These are phyloP conservation scores for Mortierella sp. DNA, from an alignment of 371 early-diverging fungal genomes.

Conservation along the genomic window DNA sequence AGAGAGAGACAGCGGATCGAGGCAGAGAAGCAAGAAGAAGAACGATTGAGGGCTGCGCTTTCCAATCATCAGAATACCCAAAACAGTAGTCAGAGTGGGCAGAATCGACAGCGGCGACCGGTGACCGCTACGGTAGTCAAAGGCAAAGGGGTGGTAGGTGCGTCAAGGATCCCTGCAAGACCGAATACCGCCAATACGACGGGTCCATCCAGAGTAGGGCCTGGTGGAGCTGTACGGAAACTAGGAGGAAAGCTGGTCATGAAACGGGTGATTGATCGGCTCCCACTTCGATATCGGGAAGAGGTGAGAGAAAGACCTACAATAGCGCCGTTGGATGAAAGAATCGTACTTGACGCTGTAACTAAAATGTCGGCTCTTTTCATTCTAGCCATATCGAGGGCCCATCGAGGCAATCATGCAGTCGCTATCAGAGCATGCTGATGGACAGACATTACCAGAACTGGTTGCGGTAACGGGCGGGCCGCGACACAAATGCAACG, in stretches of 20 bases:
- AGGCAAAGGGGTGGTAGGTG: conserved; percentile 5
- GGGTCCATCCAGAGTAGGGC: conserved; percentile 37
- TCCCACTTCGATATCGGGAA: conserved; percentile 46
- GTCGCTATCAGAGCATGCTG: conserved; percentile 36
- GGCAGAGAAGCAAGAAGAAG: conserved; percentile 28
- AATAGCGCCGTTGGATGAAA: background rate
- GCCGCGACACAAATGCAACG: conserved; percentile 49
- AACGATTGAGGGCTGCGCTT: conserved; percentile 22
- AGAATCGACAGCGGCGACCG: background rate
- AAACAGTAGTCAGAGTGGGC: conserved; percentile 5
- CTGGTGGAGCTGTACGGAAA: conserved; percentile 40
- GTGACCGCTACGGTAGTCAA: background rate
- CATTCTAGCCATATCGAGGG: conserved; percentile 32
- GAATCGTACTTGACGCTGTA: too few species aligned
- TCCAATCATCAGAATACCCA: conserved; percentile 9
- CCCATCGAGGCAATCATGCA: conserved; percentile 51
- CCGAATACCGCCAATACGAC: conserved; percentile 4
- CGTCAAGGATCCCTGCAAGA: conserved; percentile 38
- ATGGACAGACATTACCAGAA: conserved; percentile 43
- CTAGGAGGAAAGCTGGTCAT: conserved; percentile 37
- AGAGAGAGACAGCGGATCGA: conserved; percentile 35
- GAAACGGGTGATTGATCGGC: conserved; percentile 44
- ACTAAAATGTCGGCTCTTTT: background rate
- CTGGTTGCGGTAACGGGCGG: conserved; percentile 41
- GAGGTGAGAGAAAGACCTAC: conserved; percentile 29